Evolutionary conservation across 2,329 filamentous ascomycete genomes (phyloP).

Genomic region (Aspergillus pseudoterreus): DNA sequence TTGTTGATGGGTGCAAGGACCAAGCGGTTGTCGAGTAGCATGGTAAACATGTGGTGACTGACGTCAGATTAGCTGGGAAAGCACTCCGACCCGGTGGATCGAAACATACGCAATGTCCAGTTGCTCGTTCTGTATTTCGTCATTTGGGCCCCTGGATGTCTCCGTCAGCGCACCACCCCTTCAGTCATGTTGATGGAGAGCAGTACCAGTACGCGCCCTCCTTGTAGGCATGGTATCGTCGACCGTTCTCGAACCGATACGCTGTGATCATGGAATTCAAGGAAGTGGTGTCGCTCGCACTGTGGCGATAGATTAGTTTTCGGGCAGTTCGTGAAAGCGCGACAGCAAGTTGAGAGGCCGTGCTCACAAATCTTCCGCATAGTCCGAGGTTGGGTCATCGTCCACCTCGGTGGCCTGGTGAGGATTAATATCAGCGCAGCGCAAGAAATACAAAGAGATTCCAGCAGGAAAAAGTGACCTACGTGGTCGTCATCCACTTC

Average conservation of each 20-base stretch:
- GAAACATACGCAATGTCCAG: slow-evolving; percentile 21
- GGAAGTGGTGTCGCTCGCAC: slow-evolving; percentile 17
- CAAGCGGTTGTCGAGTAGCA: slow-evolving; percentile 21
- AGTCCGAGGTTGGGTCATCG: slow-evolving; percentile 10
- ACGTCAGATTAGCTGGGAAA: background rate
- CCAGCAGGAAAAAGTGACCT: background rate
- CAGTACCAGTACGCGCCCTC: slow-evolving; percentile 26
- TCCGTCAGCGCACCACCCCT: background rate
- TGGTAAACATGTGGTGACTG: slow-evolving; percentile 23
- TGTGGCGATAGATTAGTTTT: background rate
- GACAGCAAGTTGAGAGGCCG: background rate
- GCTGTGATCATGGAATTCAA: slow-evolving; percentile 19
- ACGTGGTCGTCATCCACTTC: background rate
- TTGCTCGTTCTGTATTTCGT: slow-evolving; percentile 22
- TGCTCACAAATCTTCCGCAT: slow-evolving; percentile 17
- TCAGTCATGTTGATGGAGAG: background rate
- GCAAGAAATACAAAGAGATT: background rate
- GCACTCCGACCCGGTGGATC: too few relatives aligned
- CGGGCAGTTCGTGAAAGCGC: background rate
- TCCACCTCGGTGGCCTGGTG: slow-evolving; percentile 6
- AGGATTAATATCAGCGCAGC: background rate
- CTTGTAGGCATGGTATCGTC: slow-evolving; percentile 29
- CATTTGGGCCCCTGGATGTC: slow-evolving; percentile 19
- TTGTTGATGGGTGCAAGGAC: slow-evolving; percentile 16
- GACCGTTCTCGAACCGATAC: slow-evolving; percentile 27